Conservation (phyloP, 164 flowering plant species). For the Magnolia sinica region DNA sequence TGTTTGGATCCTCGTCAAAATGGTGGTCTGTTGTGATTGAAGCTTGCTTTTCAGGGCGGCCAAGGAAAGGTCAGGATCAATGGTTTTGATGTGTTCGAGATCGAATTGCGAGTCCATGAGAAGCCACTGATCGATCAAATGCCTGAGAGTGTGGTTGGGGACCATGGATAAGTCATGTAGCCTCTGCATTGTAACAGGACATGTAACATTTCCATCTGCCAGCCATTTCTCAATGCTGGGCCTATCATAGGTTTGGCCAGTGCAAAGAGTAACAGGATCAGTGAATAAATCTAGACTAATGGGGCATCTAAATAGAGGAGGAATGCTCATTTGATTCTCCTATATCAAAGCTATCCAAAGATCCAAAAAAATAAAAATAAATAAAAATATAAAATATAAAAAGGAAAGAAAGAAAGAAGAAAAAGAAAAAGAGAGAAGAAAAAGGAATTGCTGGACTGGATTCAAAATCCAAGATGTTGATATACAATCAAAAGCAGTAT, state of each 20-base stretch:
- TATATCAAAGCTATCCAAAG: slow-evolving; percentile 22
- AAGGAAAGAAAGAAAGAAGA: background rate
- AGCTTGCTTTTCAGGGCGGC: slow-evolving; percentile 7
- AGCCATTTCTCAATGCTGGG: slow-evolving; percentile 73
- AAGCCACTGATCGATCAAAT: slow-evolving; percentile 60
- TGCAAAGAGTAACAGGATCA: slow-evolving; percentile 79
- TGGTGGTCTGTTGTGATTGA: slow-evolving; percentile 25
- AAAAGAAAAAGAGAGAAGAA: background rate
- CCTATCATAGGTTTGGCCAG: slow-evolving; percentile 83
- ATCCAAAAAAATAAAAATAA: background rate
- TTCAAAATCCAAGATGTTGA: background rate
- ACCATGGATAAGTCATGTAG: slow-evolving; percentile 61
- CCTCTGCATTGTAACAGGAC: slow-evolving; percentile 88
- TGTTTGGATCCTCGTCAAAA: slow-evolving; percentile 29
- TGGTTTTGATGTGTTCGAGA: slow-evolving; percentile 10
- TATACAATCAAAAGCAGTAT: background rate
- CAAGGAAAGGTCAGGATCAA: slow-evolving; percentile 27
- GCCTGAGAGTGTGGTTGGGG: slow-evolving; percentile 74
- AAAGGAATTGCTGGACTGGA: no score
- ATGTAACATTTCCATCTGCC: slow-evolving; percentile 59
- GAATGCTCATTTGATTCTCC: slow-evolving; percentile 42
- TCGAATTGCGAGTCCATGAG: slow-evolving; percentile 24
- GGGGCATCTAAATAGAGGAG: slow-evolving; percentile 66
- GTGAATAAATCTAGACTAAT: slow-evolving; percentile 67
- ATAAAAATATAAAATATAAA: background rate